These are phyloP conservation scores for Dicorynia guianensis DNA, from an alignment of 306 rosid species.

Conservation along the genomic window DNA sequence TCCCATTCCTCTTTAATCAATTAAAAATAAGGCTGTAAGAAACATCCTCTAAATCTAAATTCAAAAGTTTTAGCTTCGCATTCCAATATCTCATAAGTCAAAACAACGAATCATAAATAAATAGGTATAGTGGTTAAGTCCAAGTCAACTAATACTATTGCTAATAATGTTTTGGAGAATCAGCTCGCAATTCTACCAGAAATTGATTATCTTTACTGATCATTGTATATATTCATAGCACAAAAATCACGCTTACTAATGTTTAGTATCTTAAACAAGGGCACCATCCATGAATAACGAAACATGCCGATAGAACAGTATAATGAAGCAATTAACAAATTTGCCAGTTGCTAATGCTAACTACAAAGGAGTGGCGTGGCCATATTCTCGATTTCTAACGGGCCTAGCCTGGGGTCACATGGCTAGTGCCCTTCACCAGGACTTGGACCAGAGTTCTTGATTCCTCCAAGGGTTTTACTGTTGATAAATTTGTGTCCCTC, in stretches of 20 bases:
- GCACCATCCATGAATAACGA: neutral
- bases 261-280: no score
- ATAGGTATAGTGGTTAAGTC: neutral
- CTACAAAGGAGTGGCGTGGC: neutral
- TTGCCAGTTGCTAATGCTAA: neutral
- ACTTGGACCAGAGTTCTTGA: slow-evolving; percentile 14
- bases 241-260: neutral
- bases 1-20: no score
- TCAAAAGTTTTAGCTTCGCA: no score
- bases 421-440: slow-evolving; percentile 27
- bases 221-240: neutral
- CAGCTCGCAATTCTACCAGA: neutral
- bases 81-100: neutral
- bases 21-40: no score
- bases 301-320: neutral
- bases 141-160: neutral
- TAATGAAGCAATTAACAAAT: slow-evolving; percentile 22
- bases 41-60: no score
- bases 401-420: neutral
- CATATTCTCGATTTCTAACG: no score
- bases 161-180: neutral
- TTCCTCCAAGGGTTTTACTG: neutral
- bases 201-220: neutral
- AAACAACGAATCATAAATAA: neutral
- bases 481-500: slow-evolving; percentile 24